Evolutionary conservation across 352 stramenopile species (phyloP), one percentile per base, ranked within the genome.

Genomic region (Pythium biforme): DNA sequence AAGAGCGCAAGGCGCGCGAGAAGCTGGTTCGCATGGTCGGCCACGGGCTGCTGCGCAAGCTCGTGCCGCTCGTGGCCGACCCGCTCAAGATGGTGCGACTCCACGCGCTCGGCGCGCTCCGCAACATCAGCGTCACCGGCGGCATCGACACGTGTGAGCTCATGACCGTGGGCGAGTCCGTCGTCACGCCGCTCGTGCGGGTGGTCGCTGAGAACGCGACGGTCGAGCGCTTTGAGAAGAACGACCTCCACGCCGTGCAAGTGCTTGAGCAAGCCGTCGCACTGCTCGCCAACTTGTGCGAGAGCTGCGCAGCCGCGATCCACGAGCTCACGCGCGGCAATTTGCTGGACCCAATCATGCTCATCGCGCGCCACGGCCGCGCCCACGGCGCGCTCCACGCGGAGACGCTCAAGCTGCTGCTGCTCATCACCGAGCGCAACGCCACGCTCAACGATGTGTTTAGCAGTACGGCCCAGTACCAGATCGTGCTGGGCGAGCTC

Each of bases 81-180:
- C 80, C 85, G 48, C 73, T 92, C 55, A 84, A 83, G 26, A 92
- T 94, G 80, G 86, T 96, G 62, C 82, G 87, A 8, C 79, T 94
- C 39, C 80, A 94, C 62, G 85, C 84, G 9, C 66, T 96, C 9
- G 87, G 87, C 22, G 87, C 87, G 15, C 71, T 94, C 53, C 84
- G 86, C 64, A 96, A 96, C 68, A 92, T 96, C 52, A 94, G 83
- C 61, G 82, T 94, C n/a, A 90, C 86, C 0, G 87, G 87, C 48
- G 87, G 87, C 37, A 70, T 91, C 39, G 85, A 93, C 68, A 74
- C 90, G 20, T 96, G 82, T 52, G 87, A 96, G 73, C 62, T 79
- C 45, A 89, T 96, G 79, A 92, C 78, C 17, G 40, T 27, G 29
- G 63, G 59, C 19, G 75, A 89, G 55, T 90, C 90, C 50, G 81